Evolutionary conservation across 305 asterid genomes (phyloP).

Genomic region (Fraxinus baroniana): DNA sequence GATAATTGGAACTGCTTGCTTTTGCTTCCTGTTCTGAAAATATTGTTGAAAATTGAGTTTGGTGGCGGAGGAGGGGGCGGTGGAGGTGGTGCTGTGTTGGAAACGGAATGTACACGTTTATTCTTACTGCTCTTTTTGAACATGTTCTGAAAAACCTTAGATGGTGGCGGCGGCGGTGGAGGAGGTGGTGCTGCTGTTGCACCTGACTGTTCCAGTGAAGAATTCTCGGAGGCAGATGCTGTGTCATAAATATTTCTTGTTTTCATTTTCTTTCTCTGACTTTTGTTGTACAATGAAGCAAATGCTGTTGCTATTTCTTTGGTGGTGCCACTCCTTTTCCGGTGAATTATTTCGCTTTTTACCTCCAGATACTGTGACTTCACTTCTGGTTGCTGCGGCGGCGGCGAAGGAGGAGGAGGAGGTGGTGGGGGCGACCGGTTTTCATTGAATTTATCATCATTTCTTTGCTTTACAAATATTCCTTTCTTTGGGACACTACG

Average conservation of each 20-base stretch:
- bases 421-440: slow-evolving; percentile 29
- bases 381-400: slow-evolving; percentile 18
- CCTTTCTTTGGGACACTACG: slow-evolving; percentile 50
- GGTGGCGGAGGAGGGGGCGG: slow-evolving; percentile 67
- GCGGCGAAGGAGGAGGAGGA: slow-evolving; percentile 28
- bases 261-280: slow-evolving; percentile 51
- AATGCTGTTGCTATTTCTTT: slow-evolving; percentile 69
- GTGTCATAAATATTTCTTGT: slow-evolving; percentile 43
- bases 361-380: slow-evolving; percentile 28
- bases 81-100: slow-evolving; percentile 52
- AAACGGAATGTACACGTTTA: slow-evolving; percentile 71
- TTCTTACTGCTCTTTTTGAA: slow-evolving; percentile 64
- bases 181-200: slow-evolving; percentile 40
- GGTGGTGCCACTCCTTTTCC: slow-evolving; percentile 55
- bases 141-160: slow-evolving; percentile 57
- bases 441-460: slow-evolving; percentile 28
- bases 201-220: slow-evolving; percentile 37
- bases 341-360: slow-evolving; percentile 27
- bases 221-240: slow-evolving; percentile 39
- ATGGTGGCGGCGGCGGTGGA: slow-evolving; percentile 51
- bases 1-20: slow-evolving; percentile 50
- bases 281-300: slow-evolving; percentile 59
- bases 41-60: slow-evolving; percentile 56
- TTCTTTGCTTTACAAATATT: slow-evolving; percentile 33
- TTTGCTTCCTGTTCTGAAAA: slow-evolving; percentile 54